Evolutionary conservation across 495 filamentous ascomycete species (phyloP).

Genomic region (Tuber aestivum): DNA sequence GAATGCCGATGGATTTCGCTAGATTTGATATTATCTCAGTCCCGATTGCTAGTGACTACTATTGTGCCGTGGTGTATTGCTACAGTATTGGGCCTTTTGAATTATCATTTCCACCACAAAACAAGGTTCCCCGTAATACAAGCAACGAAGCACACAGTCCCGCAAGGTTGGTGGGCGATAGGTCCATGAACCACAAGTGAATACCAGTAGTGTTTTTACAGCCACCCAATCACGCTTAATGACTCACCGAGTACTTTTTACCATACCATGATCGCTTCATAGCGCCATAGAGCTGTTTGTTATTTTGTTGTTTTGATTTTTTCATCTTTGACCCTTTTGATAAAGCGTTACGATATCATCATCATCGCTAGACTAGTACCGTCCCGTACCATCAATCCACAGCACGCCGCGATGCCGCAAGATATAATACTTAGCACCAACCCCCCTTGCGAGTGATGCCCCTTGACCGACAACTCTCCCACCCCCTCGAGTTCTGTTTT

Average conservation of each 20-base stretch:
- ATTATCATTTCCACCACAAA: not conserved
- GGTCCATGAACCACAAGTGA: not conserved
- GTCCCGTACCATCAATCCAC: too few relatives aligned
- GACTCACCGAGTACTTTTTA: not conserved
- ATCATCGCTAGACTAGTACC: too few relatives aligned
- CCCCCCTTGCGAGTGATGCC: too few relatives aligned
- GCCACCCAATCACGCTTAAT: not conserved
- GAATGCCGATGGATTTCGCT: constrained; percentile 27
- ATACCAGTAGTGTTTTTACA: not conserved
- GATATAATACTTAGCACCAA: too few relatives aligned
- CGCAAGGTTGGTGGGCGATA: not conserved
- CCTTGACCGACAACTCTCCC: too few relatives aligned
- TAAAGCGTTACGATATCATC: too few relatives aligned
- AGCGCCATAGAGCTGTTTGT: not conserved
- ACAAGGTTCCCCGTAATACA: not conserved
- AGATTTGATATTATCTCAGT: not conserved
- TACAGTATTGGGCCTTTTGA: not conserved
- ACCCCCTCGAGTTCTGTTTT: too few relatives aligned
- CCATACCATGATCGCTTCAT: not conserved
- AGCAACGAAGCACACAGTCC: not conserved
- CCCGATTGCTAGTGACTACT: not conserved
- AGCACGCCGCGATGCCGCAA: too few relatives aligned
- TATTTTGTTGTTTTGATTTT: too few relatives aligned
- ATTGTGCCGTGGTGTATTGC: not conserved
- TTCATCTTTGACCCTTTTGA: too few relatives aligned